Evolutionary conservation across 768 basidiomycete species (phyloP), one percentile per base, ranked within the genome.

Genomic region (Termitomyces sp.): DNA sequence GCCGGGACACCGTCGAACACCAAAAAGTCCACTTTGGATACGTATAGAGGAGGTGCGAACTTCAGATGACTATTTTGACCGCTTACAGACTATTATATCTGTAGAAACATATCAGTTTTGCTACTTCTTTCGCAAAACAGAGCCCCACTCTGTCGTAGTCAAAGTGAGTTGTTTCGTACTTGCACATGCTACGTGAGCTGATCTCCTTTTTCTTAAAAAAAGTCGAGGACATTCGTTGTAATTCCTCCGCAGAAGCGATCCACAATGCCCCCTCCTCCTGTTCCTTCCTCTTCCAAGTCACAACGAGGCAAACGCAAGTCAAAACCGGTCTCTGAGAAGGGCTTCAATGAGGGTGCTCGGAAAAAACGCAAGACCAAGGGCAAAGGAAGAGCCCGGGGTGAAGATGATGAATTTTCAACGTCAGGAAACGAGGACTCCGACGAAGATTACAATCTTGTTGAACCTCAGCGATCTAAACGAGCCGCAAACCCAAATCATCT

Each of bases 31-130:
- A 83, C 85, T 2, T 84, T 95, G 0, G 90, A 93, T 58, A 92
- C 92, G 2, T 84, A 92, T 68, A 77, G 92, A 70, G 93, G 93
- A 72, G 89, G 94, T 92, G 60, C 43, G 29, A 49, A 12, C 5
- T 56, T 50, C 55, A 43, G 4, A 55, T 55, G 53, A 35, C 25
- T 48, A 34, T 45, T 34, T 41, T 49, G 43, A 52, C 38, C 19
- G 27, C 47, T 48, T n/a, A 54, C 27, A 8, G 2, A 44, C 32
- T 8, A 12, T 14, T 17, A n/a, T 1, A 10, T 29, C 7, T 47
- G 19, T 67, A 95, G 94, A 90, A 58, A 82, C 81, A 0, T 96
- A 95, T 66, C 94, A 96, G 62, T 94, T 92, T 68, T 92, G 89
- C 47, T 96, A 92, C 68, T 96, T 95, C 73, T 77, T 95, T 62